Evolutionary conservation across 139 green algal genomes (phyloP).

Genomic region (Tetratostichococcus sp.): DNA sequence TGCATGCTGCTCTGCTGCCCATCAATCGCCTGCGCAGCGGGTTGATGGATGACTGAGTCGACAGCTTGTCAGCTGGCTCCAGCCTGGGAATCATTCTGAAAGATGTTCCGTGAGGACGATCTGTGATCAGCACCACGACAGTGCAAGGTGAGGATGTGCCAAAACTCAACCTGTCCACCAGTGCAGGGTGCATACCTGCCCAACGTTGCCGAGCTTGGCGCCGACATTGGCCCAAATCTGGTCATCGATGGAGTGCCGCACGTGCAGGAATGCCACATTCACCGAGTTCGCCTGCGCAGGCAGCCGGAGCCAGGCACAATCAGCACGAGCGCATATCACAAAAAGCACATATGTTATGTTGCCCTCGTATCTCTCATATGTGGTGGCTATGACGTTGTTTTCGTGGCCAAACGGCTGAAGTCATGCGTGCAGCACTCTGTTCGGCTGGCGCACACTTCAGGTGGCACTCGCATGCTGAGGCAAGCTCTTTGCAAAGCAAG

Average conservation of each 20-base stretch:
- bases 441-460: too few relatives aligned
- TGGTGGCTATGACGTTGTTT: too few relatives aligned
- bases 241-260: slow-evolving; percentile 78
- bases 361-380: too few relatives aligned
- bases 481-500: too few relatives aligned
- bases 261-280: slow-evolving; percentile 74
- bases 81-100: not conserved
- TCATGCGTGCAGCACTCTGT: too few relatives aligned
- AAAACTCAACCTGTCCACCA: too few relatives aligned
- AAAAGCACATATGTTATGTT: too few relatives aligned
- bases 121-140: not conserved
- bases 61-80: not conserved
- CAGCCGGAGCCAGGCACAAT: not conserved
- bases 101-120: not conserved
- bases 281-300: slow-evolving; percentile 48
- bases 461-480: too few relatives aligned
- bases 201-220: slow-evolving; percentile 75
- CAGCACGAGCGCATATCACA: too few relatives aligned
- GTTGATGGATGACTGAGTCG: not conserved
- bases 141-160: not conserved
- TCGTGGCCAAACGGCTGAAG: too few relatives aligned
- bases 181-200: slow-evolving; percentile 40
- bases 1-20: not conserved
- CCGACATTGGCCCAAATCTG: slow-evolving; percentile 66
- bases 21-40: not conserved